A percentile compares a stretch with the other conserved stretches of the same genome.
These are phyloP conservation scores for Glutinoglossum americanum DNA, from an alignment of 495 filamentous ascomycete genomes.

Conservation along the genomic window DNA sequence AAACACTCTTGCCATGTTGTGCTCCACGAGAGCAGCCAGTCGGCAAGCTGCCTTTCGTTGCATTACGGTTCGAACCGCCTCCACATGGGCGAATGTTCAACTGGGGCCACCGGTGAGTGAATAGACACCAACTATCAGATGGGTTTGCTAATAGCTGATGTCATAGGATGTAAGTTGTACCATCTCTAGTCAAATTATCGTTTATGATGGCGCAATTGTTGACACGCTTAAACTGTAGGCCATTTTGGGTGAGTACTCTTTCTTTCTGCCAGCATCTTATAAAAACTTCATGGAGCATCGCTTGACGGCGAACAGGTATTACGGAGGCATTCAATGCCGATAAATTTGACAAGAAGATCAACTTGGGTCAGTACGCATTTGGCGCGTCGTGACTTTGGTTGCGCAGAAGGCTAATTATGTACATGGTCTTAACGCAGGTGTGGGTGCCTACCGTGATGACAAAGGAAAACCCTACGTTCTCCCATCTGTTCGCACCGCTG, in stretches of 20 bases:
- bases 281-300: constrained; percentile 1
- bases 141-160: constrained; percentile 5
- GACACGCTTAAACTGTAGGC: constrained; percentile 27
- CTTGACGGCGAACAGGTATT: constrained; percentile 40
- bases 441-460: constrained; percentile 79
- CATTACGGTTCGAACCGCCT: constrained; percentile 30
- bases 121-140: not conserved
- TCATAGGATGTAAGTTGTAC: constrained; percentile 35
- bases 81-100: constrained; percentile 73
- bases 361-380: constrained; percentile 43
- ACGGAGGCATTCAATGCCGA: constrained; percentile 99
- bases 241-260: constrained; percentile 39
- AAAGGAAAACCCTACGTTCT: constrained; percentile 93
- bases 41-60: constrained; percentile 28
- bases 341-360: constrained; percentile 80
- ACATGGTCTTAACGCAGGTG: constrained; percentile 25
- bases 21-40: constrained; percentile 32
- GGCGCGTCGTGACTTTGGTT: not conserved
- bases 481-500: constrained; percentile 73
- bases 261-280: not conserved
- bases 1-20: constrained; percentile 25
- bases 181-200: not conserved
- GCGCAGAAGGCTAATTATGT: not conserved
- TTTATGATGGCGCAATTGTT: not conserved
- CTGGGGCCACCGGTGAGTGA: constrained; percentile 78